These are phyloP conservation scores for Microbotryum saponariae DNA, from an alignment of 1,284 basidiomycete species.

Conservation along the genomic window DNA sequence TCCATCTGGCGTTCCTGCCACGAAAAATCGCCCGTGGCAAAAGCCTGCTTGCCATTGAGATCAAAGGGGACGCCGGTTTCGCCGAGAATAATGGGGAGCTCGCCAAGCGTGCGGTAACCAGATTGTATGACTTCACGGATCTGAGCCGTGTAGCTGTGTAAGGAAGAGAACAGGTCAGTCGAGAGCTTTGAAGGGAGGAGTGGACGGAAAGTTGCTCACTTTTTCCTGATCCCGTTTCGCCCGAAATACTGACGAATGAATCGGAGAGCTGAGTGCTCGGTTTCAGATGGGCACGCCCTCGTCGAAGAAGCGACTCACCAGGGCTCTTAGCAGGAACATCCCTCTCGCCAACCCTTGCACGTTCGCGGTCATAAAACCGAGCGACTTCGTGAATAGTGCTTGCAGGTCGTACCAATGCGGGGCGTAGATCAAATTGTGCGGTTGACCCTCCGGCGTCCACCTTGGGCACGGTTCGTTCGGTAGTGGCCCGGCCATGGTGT, in stretches of 20 bases:
- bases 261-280: not conserved
- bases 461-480: conserved; percentile 70
- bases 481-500: conserved; percentile 71
- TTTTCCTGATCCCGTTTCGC: conserved; percentile 64
- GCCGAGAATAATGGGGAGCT: conserved; percentile 72
- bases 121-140: conserved; percentile 68
- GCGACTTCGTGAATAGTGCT: conserved; percentile 69
- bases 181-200: not conserved
- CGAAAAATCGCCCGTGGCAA: conserved; percentile 60
- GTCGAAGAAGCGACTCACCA: conserved; percentile 38
- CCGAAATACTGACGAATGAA: conserved; percentile 59
- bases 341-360: conserved; percentile 81
- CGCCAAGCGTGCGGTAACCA: conserved; percentile 60
- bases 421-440: conserved; percentile 71
- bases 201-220: conserved; percentile 40
- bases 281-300: not conserved
- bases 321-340: conserved; percentile 66
- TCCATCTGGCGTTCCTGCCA: conserved; percentile 42
- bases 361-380: conserved; percentile 74
- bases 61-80: conserved; percentile 92
- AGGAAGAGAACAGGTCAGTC: not conserved
- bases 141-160: conserved; percentile 56
- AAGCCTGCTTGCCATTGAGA: conserved; percentile 68
- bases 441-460: conserved; percentile 47
- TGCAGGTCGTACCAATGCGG: conserved; percentile 95